Percentiles rank a stretch among this genome's conserved stretches.
Evolutionary conservation across 75 land plant genomes (phyloP).

Genomic region (Picea sitchensis): DNA sequence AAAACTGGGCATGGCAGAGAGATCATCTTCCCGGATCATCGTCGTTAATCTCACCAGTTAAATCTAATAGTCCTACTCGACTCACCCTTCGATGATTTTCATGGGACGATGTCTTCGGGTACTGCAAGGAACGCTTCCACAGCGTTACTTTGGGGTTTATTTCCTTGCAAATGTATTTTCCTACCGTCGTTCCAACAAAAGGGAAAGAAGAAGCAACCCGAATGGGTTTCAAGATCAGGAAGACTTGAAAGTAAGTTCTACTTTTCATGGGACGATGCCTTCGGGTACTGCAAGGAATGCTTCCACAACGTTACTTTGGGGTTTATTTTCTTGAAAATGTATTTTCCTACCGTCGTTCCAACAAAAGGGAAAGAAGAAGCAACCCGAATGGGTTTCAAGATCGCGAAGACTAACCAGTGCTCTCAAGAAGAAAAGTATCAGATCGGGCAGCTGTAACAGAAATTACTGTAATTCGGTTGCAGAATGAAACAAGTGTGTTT

Average conservation of each 20-base stretch:
- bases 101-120: neutral
- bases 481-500: too few relatives aligned
- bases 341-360: neutral
- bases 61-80: too few relatives aligned
- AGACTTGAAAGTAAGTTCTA: too few relatives aligned
- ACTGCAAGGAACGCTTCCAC: neutral
- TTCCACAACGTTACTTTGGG: neutral
- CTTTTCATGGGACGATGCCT: neutral
- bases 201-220: neutral
- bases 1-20: too few relatives aligned
- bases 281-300: neutral
- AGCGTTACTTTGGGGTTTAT: neutral
- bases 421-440: neutral
- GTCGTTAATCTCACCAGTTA: too few relatives aligned
- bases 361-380: neutral
- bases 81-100: too few relatives aligned
- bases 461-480: too few relatives aligned
- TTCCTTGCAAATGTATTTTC: constrained; percentile 1
- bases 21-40: too few relatives aligned
- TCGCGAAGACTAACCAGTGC: neutral
- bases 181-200: neutral
- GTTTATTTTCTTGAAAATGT: neutral
- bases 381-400: neutral
- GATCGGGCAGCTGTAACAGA: neutral
- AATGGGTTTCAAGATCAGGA: too few relatives aligned